phyloP scores from a whole-genome alignment of 2,329 filamentous ascomycete genomes.

The Didymella pinodella region DNA sequence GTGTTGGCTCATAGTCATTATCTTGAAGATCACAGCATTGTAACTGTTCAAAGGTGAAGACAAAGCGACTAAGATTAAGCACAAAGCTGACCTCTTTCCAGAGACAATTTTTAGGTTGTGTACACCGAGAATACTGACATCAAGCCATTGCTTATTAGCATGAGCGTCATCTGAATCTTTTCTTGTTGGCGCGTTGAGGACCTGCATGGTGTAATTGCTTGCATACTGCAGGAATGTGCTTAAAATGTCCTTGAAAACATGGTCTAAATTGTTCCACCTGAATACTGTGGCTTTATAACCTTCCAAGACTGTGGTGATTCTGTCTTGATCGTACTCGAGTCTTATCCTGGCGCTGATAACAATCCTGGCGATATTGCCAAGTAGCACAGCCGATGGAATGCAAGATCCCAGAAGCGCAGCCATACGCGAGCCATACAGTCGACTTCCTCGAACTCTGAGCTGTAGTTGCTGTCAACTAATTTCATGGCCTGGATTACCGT shows the following conservation, averaged over 20 bases:
- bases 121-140: constrained; percentile 52
- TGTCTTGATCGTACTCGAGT: background rate
- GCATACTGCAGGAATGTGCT: constrained; percentile 37
- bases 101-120: constrained; percentile 45
- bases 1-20: background rate
- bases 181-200: constrained; percentile 32
- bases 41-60: constrained; percentile 40
- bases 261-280: constrained; percentile 37
- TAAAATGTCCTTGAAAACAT: constrained; percentile 59
- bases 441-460: background rate
- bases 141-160: constrained; percentile 50
- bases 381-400: constrained; percentile 24
- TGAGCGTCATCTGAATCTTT: constrained; percentile 31
- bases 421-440: constrained; percentile 31
- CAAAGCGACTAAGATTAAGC: constrained; percentile 28
- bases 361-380: constrained; percentile 25
- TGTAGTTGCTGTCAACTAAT: background rate
- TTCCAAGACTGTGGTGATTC: constrained; percentile 1
- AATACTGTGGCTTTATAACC: constrained; percentile 7
- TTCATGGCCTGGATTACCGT: background rate
- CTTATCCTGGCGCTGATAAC: background rate
- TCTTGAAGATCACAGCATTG: background rate
- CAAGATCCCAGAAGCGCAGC: constrained; percentile 27
- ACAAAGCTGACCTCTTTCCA: constrained; percentile 10
- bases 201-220: constrained; percentile 41